Evolutionary conservation across 345 rosid species (phyloP), one percentile per base, ranked within the genome.

Genomic region (Populus ilicifolia): DNA sequence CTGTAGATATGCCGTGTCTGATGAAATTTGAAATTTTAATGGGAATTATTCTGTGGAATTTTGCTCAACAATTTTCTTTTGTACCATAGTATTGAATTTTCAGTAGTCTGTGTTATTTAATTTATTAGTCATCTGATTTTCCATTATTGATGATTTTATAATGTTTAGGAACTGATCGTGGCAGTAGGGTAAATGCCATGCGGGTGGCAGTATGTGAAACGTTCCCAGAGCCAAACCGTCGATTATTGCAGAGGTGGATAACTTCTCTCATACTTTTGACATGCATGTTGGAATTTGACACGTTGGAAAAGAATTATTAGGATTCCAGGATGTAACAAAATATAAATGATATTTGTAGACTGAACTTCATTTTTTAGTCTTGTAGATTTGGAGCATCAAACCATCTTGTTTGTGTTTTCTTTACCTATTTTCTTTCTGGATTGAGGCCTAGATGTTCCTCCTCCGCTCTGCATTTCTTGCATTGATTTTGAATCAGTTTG

Each of bases 191-290:
- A 78, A 86, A 85, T 88, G 91, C 95, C 80, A 91, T 92, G 91
- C 90, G 95, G 69, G 78, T 80, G 77, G 97, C 99, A 82, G 92
- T 96, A 79, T 88, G 89, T 75, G 99, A 96, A 85, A 88, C 97
- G 52, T 96, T 96, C 79, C 99, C 99, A 64, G 99, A 96, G 88
- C 99, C 99, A 81, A 96, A 93, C 75, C 98, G 98, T 38, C 94
- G 90, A 77, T 84, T 96, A 73, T 81, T 96, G 88, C 94, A 96
- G 77, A 96, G 99, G 99, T 96, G 85, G 72, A 78, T 39, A 52
- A 21, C 65, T 65, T 73, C 36, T 65, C 29, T 67, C 33, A 72
- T 48, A 59, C 39, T 29, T 63, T 30, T 70, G 41, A 67, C 77
- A 59, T 70, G 38, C 2, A 16, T 56, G 17, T 20, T 46, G 30